Conservation (phyloP, 257 asterid species). For the Solanum dulcamara region DNA sequence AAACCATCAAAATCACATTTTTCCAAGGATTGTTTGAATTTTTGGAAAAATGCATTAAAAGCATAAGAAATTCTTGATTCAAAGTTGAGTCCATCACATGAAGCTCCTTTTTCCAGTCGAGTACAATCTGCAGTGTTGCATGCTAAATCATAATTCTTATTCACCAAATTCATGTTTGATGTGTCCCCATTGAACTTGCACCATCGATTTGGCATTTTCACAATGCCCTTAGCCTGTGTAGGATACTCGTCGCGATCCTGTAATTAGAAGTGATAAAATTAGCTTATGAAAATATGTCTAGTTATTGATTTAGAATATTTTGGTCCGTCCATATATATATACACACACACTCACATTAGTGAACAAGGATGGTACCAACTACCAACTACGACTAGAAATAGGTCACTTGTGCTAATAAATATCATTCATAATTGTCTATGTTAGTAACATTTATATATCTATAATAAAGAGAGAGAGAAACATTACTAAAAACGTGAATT, state of each 20-base stretch:
- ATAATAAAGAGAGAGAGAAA: too few relatives aligned
- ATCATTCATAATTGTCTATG: too few relatives aligned
- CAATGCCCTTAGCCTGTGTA: conserved; percentile 20
- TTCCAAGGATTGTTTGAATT: conserved; percentile 2
- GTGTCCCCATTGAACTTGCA: conserved; percentile 6
- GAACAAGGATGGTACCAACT: too few relatives aligned
- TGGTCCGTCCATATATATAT: too few relatives aligned
- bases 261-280: conserved; percentile 2
- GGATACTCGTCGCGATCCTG: conserved; percentile 23
- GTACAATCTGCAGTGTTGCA: conserved; percentile 32
- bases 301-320: neutral
- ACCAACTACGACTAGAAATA: too few relatives aligned
- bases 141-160: neutral
- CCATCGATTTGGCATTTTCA: conserved; percentile 24
- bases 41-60: conserved; percentile 35
- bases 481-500: too few relatives aligned
- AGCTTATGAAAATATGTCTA: neutral
- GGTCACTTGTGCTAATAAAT: too few relatives aligned
- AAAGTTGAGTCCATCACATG: conserved; percentile 18
- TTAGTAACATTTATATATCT: too few relatives aligned
- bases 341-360: too few relatives aligned
- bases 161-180: neutral
- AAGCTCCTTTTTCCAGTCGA: conserved; percentile 18
- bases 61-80: conserved; percentile 30
- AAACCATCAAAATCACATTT: conserved; percentile 21